Evolutionary conservation across 2,329 filamentous ascomycete genomes (phyloP).

Genomic region (Xylariaceae sp.): DNA sequence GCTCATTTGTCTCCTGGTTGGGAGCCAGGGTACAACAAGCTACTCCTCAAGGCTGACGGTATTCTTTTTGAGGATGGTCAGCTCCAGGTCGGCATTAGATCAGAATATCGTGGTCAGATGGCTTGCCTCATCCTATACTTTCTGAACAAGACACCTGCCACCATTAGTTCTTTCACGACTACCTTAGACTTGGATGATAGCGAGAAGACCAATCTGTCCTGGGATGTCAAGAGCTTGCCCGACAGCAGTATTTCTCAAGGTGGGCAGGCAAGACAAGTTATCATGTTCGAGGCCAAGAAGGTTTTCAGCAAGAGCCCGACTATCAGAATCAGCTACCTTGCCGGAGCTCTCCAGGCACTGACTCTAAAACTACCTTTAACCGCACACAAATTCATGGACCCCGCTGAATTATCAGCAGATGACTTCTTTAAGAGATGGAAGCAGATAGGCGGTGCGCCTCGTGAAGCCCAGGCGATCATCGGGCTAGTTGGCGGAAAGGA

Average conservation of each 20-base stretch:
- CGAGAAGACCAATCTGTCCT: conserved; percentile 63
- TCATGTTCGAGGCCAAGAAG: conserved; percentile 84
- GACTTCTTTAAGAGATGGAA: conserved; percentile 99
- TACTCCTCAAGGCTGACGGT: conserved; percentile 76
- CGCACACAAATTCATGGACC: conserved; percentile 95
- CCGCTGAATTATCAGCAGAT: conserved; percentile 75
- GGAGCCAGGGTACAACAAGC: conserved; percentile 80
- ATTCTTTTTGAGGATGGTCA: conserved; percentile 93
- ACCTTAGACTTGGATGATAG: conserved; percentile 74
- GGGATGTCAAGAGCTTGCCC: conserved; percentile 82
- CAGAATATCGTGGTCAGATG: conserved; percentile 92
- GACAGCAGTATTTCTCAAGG: conserved; percentile 72
- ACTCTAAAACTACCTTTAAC: conserved; percentile 85
- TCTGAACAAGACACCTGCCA: conserved; percentile 81
- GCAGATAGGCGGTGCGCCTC: conserved; percentile 83
- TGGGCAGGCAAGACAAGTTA: conserved; percentile 82
- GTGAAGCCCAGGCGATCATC: conserved; percentile 87
- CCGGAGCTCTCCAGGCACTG: conserved; percentile 84
- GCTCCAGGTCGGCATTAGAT: conserved; percentile 84
- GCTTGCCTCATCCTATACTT: conserved; percentile 95
- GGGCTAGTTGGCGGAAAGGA: conserved; percentile 52
- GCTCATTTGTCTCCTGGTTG: conserved; percentile 91
- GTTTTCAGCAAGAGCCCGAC: conserved; percentile 83
- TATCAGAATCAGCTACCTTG: conserved; percentile 88
- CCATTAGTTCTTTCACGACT: conserved; percentile 88